phyloP scores from a whole-genome alignment of 2,329 filamentous ascomycete genomes.

The Elsinoe batatas region DNA sequence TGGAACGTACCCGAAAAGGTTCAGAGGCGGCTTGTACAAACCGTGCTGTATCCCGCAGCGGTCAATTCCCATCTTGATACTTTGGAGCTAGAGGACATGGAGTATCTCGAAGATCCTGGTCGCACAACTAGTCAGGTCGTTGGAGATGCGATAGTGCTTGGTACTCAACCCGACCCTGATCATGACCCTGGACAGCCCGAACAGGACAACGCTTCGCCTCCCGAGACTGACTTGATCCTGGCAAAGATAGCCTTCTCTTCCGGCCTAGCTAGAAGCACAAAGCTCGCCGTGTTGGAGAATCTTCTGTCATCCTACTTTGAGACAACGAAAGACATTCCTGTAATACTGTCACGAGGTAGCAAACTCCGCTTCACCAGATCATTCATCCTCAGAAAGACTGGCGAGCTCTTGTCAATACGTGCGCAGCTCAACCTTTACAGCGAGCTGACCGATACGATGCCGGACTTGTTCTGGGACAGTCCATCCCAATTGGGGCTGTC shows the following conservation, averaged over 20 bases:
- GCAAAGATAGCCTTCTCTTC: constrained; percentile 97
- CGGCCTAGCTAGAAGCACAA: constrained; percentile 82
- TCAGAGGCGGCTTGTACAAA: constrained; percentile 58
- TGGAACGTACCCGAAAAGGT: constrained; percentile 78
- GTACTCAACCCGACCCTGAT: constrained; percentile 49
- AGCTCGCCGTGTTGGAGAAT: constrained; percentile 82
- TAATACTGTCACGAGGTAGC: constrained; percentile 60
- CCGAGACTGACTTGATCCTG: constrained; percentile 50
- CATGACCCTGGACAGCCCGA: constrained; percentile 14
- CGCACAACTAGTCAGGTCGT: constrained; percentile 68
- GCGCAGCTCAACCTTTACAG: constrained; percentile 95
- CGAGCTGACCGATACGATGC: constrained; percentile 86
- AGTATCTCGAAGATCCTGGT: constrained; percentile 66
- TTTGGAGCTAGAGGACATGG: constrained; percentile 80
- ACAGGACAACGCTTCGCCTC: neutral
- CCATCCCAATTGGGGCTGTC: constrained; percentile 81
- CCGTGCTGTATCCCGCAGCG: constrained; percentile 64
- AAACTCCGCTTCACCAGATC: constrained; percentile 55
- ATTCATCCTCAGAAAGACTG: constrained; percentile 87
- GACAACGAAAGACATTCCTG: constrained; percentile 72
- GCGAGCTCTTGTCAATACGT: constrained; percentile 77
- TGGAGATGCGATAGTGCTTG: constrained; percentile 81
- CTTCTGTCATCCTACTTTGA: constrained; percentile 76
- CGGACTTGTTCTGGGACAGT: constrained; percentile 95
- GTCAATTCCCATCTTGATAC: constrained; percentile 60